Percentiles rank a stretch among this genome's conserved stretches.
These are phyloP conservation scores for Anaeramoeba ignava DNA, from an alignment of 78 protist species.

Conservation along the genomic window DNA sequence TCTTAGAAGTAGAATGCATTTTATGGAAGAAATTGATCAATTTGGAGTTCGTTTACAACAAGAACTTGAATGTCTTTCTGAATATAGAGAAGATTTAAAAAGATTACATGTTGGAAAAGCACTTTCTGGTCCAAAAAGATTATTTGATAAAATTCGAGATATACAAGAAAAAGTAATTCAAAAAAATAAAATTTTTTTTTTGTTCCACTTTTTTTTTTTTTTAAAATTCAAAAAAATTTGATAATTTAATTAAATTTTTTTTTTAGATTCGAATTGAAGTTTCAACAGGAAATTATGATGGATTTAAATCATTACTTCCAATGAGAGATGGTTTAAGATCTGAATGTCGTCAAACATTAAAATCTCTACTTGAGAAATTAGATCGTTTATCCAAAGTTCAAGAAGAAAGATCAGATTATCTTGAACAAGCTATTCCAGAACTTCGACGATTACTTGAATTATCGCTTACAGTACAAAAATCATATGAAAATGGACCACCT, in stretches of 20 bases:
- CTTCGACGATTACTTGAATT: too few relatives aligned
- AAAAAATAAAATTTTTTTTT: too few relatives aligned
- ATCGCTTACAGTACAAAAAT: too few relatives aligned
- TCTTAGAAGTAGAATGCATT: neutral
- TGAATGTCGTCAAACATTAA: neutral
- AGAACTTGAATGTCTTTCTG: neutral
- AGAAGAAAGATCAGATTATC: neutral
- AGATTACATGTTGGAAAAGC: neutral
- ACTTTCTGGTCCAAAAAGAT: neutral
- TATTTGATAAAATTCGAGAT: neutral
- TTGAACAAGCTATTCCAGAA: neutral
- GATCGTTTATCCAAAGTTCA: neutral
- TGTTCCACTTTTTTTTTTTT: too few relatives aligned
- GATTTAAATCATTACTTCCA: neutral
- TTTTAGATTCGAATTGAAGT: neutral
- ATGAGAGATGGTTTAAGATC: neutral
- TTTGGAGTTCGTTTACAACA: neutral
- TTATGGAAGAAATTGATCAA: neutral
- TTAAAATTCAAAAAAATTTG: too few relatives aligned
- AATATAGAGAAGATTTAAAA: neutral
- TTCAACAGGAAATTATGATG: neutral
- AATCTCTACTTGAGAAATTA: neutral
- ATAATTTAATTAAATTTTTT: too few relatives aligned
- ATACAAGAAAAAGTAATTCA: neutral
- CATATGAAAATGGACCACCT: neutral